Evolutionary conservation across 768 basidiomycete species (phyloP), one percentile per base, ranked within the genome.

Genomic region (Lactarius hengduanensis): DNA sequence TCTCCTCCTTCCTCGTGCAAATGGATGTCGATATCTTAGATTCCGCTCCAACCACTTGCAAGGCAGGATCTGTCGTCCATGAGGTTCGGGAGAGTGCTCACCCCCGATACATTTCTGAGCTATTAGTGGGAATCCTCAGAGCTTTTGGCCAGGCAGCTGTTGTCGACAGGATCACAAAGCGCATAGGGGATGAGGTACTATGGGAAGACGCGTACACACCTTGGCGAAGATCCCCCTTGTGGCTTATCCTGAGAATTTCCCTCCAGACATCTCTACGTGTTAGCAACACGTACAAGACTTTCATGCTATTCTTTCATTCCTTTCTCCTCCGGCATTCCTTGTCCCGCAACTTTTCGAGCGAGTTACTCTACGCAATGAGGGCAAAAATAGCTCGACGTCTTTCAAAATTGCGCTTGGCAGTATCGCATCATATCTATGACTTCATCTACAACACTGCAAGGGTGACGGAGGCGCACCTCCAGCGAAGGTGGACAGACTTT

Each of bases 181-280:
- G 81, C 9, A 74, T 83, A 0, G 76, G 74, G 7, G 83, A 85
- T 59, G 80, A 85, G 28, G 79, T 83, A 2, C 73, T 81, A 2
- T 81, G 81, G 80, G 47, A 75, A 4, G 64, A 74, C 26, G 73
- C 79, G 2, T 59, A 68, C 36, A 73, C 76, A 62, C 84, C 75
- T 16, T 86, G 84, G 84, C 74, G 85, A 32, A 76, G 84, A 28
- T 82, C 82, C 7, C 73, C 82, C 0, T 73, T 83, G 13, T 86
- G 84, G 83, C 78, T 84, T 4, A 70, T 82, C 15, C 71, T 83
- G 40, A 80, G 83, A 9, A 80, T 85, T 4, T 76, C 77, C 1
- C 67, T 80, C 18, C 79, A 80, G 54, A 77, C 76, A 1, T 65
- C 79, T 30, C 34, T 62, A 34, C 41, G 26, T 28, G 10, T 28